Conservation (phyloP, 1,284 basidiomycete species). For the Pseudozyma sp. region DNA sequence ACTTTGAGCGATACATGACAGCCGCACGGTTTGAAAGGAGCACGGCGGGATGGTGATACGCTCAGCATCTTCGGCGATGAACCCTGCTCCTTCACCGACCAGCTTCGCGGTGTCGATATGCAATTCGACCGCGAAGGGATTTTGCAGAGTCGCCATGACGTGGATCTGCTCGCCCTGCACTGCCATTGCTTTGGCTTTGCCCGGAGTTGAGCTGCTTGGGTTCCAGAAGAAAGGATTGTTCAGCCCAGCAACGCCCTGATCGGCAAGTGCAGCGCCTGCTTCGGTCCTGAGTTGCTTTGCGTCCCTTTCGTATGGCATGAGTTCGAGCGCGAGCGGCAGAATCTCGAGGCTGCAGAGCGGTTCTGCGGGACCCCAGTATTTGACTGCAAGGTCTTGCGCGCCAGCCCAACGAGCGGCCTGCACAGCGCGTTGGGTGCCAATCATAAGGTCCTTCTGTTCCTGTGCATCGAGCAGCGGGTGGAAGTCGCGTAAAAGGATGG, state of each 20-base stretch:
- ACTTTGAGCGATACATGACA: conserved; percentile 77
- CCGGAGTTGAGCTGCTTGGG: conserved; percentile 5
- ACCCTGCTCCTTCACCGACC: conserved; percentile 82
- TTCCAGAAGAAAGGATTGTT: conserved; percentile 57
- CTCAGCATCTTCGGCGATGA: conserved; percentile 73
- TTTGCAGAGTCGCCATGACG: conserved; percentile 84
- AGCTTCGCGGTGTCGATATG: conserved; percentile 83
- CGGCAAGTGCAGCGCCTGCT: background rate
- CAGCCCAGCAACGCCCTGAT: conserved; percentile 29
- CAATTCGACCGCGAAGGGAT: conserved; percentile 89
- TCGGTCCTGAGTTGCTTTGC: conserved; percentile 20
- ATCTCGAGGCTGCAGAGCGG: conserved; percentile 83
- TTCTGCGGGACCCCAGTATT: conserved; percentile 71
- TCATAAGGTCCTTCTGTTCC: conserved; percentile 59
- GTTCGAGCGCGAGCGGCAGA: conserved; percentile 78
- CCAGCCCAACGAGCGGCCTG: conserved; percentile 59
- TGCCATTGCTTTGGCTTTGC: conserved; percentile 74
- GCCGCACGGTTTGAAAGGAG: conserved; percentile 78
- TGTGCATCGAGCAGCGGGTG: conserved; percentile 42
- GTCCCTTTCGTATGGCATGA: conserved; percentile 79
- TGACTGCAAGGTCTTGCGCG: conserved; percentile 53
- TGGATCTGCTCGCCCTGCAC: conserved; percentile 87
- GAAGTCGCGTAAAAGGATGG: conserved; percentile 53
- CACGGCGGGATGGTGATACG: conserved; percentile 77
- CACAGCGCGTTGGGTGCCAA: conserved; percentile 59